Evolutionary conservation across 441 rosid species (phyloP).

Genomic region (Euphorbia corollata): DNA sequence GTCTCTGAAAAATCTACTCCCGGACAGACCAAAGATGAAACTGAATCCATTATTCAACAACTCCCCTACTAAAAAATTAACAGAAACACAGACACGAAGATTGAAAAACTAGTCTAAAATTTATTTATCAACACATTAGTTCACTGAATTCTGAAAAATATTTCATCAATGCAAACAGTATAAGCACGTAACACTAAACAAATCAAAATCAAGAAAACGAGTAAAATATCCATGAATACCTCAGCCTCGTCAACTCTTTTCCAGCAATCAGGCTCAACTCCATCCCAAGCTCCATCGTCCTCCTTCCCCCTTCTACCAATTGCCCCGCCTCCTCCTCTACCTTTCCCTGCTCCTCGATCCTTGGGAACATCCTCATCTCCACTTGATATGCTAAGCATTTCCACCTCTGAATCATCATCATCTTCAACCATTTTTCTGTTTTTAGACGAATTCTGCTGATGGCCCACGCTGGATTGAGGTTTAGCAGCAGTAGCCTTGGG

Average conservation of each 20-base stretch:
- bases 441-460: slow-evolving; percentile 16
- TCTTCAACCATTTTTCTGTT: slow-evolving; percentile 32
- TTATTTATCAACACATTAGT: background rate
- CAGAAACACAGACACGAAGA: background rate
- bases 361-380: slow-evolving; percentile 71
- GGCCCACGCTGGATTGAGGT: slow-evolving; percentile 18
- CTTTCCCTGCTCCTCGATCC: slow-evolving; percentile 36
- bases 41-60: background rate
- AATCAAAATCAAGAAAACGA: background rate
- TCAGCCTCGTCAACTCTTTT: slow-evolving; percentile 85
- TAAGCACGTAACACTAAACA: background rate
- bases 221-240: slow-evolving; percentile 29
- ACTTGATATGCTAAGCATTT: slow-evolving; percentile 94
- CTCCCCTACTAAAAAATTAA: background rate
- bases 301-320: slow-evolving; percentile 40
- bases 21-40: background rate
- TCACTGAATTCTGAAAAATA: background rate
- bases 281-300: slow-evolving; percentile 73
- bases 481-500: slow-evolving; percentile 27
- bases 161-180: background rate
- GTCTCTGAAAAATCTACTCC: background rate
- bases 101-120: background rate
- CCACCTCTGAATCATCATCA: slow-evolving; percentile 93
- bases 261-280: slow-evolving; percentile 91
- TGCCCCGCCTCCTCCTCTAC: slow-evolving; percentile 30